Percentiles rank a stretch among this genome's conserved stretches.
These are phyloP conservation scores for Phytophthora hybrid DNA, from an alignment of 352 stramenopile genomes.

Conservation along the genomic window DNA sequence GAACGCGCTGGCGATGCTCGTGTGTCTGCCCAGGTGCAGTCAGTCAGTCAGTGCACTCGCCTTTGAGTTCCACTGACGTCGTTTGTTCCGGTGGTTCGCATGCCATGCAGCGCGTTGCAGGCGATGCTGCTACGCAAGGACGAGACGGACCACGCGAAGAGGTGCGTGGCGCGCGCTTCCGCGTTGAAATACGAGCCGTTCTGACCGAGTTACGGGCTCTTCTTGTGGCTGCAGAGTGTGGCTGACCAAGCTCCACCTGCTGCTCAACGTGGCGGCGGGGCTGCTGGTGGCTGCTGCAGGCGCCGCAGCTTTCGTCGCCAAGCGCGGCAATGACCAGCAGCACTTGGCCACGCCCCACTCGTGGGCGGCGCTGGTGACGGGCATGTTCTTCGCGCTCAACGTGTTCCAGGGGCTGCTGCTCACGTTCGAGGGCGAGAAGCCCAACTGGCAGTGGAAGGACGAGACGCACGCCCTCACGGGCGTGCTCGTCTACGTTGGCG, in stretches of 20 bases:
- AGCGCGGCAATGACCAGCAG: constrained; percentile 32
- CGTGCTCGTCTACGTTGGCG: constrained; percentile 65
- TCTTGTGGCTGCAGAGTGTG: constrained; percentile 43
- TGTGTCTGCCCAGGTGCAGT: constrained; percentile 61
- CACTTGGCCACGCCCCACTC: constrained; percentile 65
- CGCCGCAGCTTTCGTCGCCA: constrained; percentile 46
- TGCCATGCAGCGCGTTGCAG: constrained; percentile 49
- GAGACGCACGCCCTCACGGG: constrained; percentile 73
- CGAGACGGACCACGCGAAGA: constrained; percentile 44
- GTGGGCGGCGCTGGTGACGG: constrained; percentile 61
- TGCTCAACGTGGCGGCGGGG: constrained; percentile 52
- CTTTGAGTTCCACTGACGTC: background rate
- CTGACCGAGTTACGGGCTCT: constrained; percentile 18
- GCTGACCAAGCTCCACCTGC: constrained; percentile 67
- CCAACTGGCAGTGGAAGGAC: constrained; percentile 81
- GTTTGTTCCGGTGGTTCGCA: constrained; percentile 17
- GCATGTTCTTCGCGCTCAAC: constrained; percentile 69
- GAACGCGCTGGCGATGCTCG: constrained; percentile 59
- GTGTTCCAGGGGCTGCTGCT: constrained; percentile 71
- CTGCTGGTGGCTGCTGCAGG: constrained; percentile 52
- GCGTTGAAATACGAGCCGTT: background rate
- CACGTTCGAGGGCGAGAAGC: constrained; percentile 57
- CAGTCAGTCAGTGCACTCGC: background rate
- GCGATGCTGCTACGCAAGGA: constrained; percentile 64
- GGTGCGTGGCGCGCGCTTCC: constrained; percentile 33